Conservation (phyloP, 768 basidiomycete species). For the Tulasnella sp. region DNA sequence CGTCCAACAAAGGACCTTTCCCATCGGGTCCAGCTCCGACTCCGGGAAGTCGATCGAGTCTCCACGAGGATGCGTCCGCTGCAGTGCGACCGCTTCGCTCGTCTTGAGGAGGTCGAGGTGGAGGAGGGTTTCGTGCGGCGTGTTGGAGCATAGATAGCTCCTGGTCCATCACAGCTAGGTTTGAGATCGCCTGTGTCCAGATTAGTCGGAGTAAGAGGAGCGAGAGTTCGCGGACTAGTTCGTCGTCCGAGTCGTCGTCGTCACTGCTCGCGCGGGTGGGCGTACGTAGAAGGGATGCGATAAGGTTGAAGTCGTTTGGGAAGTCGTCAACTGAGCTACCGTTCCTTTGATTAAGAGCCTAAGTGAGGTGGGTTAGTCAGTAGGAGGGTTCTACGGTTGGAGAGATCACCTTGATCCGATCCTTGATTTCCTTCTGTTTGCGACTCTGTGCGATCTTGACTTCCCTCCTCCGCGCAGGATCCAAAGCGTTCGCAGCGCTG, state of each 20-base stretch:
- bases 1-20: constrained; percentile 58
- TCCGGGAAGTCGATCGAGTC: constrained; percentile 43
- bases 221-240: constrained; percentile 51
- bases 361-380: not conserved
- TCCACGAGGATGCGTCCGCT: constrained; percentile 53
- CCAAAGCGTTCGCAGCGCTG: constrained; percentile 22
- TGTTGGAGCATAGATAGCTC: constrained; percentile 57
- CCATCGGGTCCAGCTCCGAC: constrained; percentile 28
- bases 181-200: constrained; percentile 55
- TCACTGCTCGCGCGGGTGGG: constrained; percentile 22
- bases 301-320: constrained; percentile 48
- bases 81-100: constrained; percentile 26
- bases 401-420: constrained; percentile 50
- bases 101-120: constrained; percentile 28
- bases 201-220: constrained; percentile 62
- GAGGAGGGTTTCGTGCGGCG: constrained; percentile 37
- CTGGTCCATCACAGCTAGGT: constrained; percentile 55
- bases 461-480: constrained; percentile 65
- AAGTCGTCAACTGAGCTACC: constrained; percentile 29
- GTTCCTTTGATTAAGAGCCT: constrained; percentile 47
- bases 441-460: constrained; percentile 86
- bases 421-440: constrained; percentile 69
- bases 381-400: too few species aligned
- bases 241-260: constrained; percentile 47
- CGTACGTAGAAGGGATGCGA: constrained; percentile 47